A percentile compares a stretch with the other conserved stretches of the same genome.
These are phyloP conservation scores for Umbelopsis sp. DNA, from an alignment of 371 early-diverging fungal genomes.

Conservation along the genomic window DNA sequence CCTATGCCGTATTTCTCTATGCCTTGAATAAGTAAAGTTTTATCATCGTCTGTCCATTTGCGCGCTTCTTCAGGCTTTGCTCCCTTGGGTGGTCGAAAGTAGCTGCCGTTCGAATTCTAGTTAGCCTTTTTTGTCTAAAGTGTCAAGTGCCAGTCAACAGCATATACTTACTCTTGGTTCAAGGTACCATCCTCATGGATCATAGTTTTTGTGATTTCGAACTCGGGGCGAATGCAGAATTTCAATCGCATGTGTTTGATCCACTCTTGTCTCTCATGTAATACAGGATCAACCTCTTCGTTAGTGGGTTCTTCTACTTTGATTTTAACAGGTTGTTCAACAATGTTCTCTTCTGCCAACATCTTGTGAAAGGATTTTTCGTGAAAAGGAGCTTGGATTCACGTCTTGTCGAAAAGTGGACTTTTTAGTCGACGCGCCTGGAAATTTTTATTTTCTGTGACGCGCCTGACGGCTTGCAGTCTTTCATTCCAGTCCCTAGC, in stretches of 20 bases:
- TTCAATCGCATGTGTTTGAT: conserved; percentile 77
- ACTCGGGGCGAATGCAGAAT: conserved; percentile 83
- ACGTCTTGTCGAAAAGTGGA: neutral
- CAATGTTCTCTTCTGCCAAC: neutral
- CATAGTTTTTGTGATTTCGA: conserved; percentile 79
- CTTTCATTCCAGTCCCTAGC: neutral
- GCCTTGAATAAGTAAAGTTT: conserved; percentile 73
- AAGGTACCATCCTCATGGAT: conserved; percentile 81
- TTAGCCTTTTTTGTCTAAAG: too few relatives aligned
- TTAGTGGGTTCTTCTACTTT: neutral
- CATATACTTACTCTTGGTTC: conserved; percentile 78
- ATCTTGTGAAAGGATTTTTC: neutral
- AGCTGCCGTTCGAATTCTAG: conserved; percentile 42
- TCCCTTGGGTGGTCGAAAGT: conserved; percentile 81
- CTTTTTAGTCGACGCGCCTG: neutral
- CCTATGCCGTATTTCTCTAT: conserved; percentile 88
- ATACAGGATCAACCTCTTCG: conserved; percentile 1
- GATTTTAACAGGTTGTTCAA: neutral
- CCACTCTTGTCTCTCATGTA: conserved; percentile 71
- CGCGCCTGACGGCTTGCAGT: neutral
- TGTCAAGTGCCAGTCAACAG: too few relatives aligned
- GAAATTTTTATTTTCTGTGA: neutral
- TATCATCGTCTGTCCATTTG: conserved; percentile 88
- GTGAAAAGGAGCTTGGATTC: too few relatives aligned
- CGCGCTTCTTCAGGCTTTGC: conserved; percentile 52